Base-by-base conservation (phyloP, 768 basidiomycete species). In the Tylopilus plumbeoviolaceoides region DNA sequence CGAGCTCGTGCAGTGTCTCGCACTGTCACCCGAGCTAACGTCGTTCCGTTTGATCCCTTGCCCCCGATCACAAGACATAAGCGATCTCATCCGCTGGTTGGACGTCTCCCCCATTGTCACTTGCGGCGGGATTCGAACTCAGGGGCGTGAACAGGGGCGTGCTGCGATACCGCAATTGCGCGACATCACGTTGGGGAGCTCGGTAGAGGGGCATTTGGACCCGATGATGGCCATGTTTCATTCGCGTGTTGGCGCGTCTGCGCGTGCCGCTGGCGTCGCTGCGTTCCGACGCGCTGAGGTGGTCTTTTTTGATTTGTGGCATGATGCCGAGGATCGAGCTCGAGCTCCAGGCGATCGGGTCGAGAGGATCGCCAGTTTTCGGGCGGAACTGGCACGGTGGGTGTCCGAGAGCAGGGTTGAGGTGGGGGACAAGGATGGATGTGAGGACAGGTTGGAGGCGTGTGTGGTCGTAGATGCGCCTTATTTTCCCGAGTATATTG, bases 1-100 rank as follows among this genome's bases (percentile, higher is more conserved):
- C 9, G 65, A 64, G 17, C 30, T 66, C 8, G 4, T 62, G 18
- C 62, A 53, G 3, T 64, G 64, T 38, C 56, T 65, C 17, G 38
- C 45, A 14, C 45, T 49, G 30, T 54, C 65, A 17, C 57, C 20
- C 42, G 31, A 48, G 20, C 58, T 60, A 46, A 41, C 36, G 14
- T 54, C 53, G 18, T 38, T 67, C 36, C 41, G 51, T 21, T 60
- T 64, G 30, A 56, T 65, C 23, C 61, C 59, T 20, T 59, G 33
- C 4, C 61, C 59, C 15, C 54, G 53, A 20, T 59, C 57, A 9
- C 61, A 65, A 12, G 28, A 60, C 18, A 51, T 61, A 5, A 6
- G 31, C 15, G 53, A 58, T 12, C n/a, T 62, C 31, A 47, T 62
- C 17, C 30, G 27, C 15, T n/a, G 20, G 21, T 10, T 63, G 47